Conservation (phyloP, 257 asterid species). For the Phtheirospermum japonicum region DNA sequence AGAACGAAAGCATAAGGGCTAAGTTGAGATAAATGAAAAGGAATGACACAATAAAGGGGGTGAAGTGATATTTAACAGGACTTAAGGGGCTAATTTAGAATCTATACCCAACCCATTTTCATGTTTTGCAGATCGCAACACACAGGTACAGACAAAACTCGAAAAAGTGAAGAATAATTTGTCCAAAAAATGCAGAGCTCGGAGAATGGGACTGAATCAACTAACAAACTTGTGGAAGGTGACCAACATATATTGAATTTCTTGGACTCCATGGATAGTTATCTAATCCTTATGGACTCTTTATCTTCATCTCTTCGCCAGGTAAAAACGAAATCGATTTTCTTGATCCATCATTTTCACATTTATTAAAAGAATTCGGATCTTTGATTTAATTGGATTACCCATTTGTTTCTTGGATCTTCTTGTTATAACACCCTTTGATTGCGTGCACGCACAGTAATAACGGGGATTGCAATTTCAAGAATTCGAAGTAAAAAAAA, state of each 20-base stretch:
- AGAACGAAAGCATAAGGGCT: too few species aligned
- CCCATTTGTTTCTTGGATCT: constrained; percentile 9
- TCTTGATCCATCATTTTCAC: constrained; percentile 20
- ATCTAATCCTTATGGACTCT: constrained; percentile 59
- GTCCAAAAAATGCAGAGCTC: constrained; percentile 33
- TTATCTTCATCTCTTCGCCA: constrained; percentile 80
- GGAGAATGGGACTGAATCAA: constrained; percentile 35
- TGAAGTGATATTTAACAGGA: too few species aligned
- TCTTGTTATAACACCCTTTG: constrained; percentile 11
- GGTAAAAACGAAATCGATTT: constrained; percentile 36
- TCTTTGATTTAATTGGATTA: neutral
- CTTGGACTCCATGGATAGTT: constrained; percentile 73
- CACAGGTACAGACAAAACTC: neutral
- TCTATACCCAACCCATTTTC: too few species aligned
- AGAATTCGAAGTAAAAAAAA: neutral
- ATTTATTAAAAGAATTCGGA: neutral
- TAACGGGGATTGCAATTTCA: constrained; percentile 17
- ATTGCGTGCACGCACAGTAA: constrained; percentile 1
- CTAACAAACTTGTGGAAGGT: constrained; percentile 25
- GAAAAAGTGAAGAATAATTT: neutral
- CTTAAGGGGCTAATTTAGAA: too few species aligned
- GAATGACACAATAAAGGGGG: too few species aligned
- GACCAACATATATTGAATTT: constrained; percentile 56
- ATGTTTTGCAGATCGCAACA: too few species aligned
- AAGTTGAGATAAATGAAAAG: too few species aligned